Base-by-base conservation (phyloP, 192 early-diverging fungal species). In the Coemansia sp. region DNA sequence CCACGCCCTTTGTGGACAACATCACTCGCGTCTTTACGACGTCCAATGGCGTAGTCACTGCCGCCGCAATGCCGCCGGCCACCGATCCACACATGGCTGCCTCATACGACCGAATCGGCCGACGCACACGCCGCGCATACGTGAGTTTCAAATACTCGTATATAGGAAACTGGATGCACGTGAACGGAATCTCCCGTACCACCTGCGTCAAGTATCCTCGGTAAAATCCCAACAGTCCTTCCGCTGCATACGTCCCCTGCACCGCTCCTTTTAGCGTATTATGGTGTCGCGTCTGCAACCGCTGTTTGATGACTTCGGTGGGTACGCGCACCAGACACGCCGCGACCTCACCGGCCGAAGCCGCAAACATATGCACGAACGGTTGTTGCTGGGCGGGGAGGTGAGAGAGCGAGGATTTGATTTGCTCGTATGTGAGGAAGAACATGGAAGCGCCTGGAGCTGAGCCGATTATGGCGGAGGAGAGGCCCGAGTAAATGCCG, bases 1-100 rank as follows among this genome's bases (percentile, higher is more conserved):
- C 55, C 57, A 46, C 52, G 11, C 65, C 65, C 57, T 71, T 81
- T 23, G 83, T 79, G 5, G 93, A 93, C n/a, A 98, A 82, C 96
- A 98, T 98, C 15, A 96, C 85, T 22, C 96, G 83, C 8, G 96
- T 98, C 81, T 97, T 98, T 59, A 94, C 85, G 0, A 98, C 94
- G 81, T 98, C 96, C 53, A 98, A 81, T 17, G 96, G 96, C 5
- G 96, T 98, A 1, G 96, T 98, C 5, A 90, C 25, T 10, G 86
- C 94, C 2, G 94, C 96, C 0, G 96, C 94, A 19, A 88, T 84
- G 11, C 90, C 96, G 66, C 96, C 96, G 3, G 94, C 87, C 21
- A 98, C 48, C 25, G 89, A 91, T 12, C 93, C 96, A 61, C 89
- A 94, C 11, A 95, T 60, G 1, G 91, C 90, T 6, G 93, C 91